A percentile compares a stretch with the other conserved stretches of the same genome.
These are phyloP conservation scores for Saccharomyces pastorianus DNA, from an alignment of 1,139 yeast species.

Conservation along the genomic window DNA sequence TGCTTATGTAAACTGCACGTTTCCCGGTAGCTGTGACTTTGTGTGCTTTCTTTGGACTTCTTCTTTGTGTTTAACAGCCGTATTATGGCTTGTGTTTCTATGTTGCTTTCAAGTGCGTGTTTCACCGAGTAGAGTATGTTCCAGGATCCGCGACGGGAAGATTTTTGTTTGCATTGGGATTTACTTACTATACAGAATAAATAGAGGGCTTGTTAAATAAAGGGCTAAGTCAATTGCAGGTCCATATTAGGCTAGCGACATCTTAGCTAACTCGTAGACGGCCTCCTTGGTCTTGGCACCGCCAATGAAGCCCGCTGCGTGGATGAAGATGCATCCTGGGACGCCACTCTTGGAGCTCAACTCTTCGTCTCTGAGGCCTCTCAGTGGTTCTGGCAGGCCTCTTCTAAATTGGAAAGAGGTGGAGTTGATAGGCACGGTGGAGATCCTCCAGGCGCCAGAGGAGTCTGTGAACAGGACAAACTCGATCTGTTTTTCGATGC, in stretches of 20 bases:
- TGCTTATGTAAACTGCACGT: background rate
- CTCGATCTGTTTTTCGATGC: conserved; percentile 40
- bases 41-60: background rate
- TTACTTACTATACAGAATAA: background rate
- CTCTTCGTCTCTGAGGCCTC: conserved; percentile 87
- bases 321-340: conserved; percentile 81
- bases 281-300: conserved; percentile 80
- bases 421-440: conserved; percentile 73
- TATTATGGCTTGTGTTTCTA: background rate
- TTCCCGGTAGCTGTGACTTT: background rate
- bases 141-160: background rate
- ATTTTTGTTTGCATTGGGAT: background rate
- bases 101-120: background rate
- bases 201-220: background rate
- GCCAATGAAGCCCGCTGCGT: conserved; percentile 96
- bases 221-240: background rate
- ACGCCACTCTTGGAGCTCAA: conserved; percentile 67
- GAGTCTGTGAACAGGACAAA: conserved; percentile 78
- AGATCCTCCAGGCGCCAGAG: conserved; percentile 72
- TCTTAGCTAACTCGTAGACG: conserved; percentile 64
- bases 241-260: conserved; percentile 29
- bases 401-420: conserved; percentile 77
- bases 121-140: background rate
- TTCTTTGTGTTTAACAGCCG: background rate
- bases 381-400: conserved; percentile 83